phyloP scores from a whole-genome alignment of 768 basidiomycete genomes.

The Lenzites betulinus region DNA sequence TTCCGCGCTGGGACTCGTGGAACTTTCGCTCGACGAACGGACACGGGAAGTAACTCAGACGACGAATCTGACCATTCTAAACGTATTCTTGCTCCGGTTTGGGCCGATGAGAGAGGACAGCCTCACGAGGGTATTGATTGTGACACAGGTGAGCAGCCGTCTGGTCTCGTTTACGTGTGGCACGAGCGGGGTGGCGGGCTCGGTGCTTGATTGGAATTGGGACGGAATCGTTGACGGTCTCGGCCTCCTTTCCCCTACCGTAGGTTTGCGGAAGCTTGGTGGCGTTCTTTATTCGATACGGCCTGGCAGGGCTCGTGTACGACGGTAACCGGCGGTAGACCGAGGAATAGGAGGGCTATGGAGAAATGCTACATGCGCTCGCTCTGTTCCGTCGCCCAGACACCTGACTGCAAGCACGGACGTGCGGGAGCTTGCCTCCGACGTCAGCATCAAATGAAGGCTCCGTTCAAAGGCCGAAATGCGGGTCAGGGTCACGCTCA shows the following conservation, averaged over 20 bases:
- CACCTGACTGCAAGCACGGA: neutral
- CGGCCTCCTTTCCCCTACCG: slow-evolving; percentile 1
- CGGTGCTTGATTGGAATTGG: slow-evolving; percentile 10
- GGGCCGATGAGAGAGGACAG: slow-evolving; percentile 87
- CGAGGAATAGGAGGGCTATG: neutral
- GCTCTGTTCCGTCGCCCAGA: neutral
- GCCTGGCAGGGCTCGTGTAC: slow-evolving; percentile 85
- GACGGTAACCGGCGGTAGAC: slow-evolving; percentile 83
- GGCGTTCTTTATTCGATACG: slow-evolving; percentile 89
- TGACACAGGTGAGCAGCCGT: slow-evolving; percentile 59
- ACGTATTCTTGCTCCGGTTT: slow-evolving; percentile 74
- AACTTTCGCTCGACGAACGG: slow-evolving; percentile 55
- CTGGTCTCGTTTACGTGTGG: neutral
- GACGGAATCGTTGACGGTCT: slow-evolving; percentile 6
- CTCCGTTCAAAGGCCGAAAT: slow-evolving; percentile 12
- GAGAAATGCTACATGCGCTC: neutral
- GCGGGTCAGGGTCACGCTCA: slow-evolving; percentile 3
- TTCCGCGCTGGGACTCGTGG: slow-evolving; percentile 63
- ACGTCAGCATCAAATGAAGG: neutral
- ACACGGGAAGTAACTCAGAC: slow-evolving; percentile 64
- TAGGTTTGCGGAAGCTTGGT: slow-evolving; percentile 74
- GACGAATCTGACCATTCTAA: slow-evolving; percentile 92
- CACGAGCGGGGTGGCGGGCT: neutral
- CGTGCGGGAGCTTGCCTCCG: neutral
- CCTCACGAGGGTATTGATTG: slow-evolving; percentile 73